A percentile compares a stretch with the other conserved stretches of the same genome.
phyloP scores from a whole-genome alignment of 2,329 filamentous ascomycete genomes.

The Anthostomella pinea region DNA sequence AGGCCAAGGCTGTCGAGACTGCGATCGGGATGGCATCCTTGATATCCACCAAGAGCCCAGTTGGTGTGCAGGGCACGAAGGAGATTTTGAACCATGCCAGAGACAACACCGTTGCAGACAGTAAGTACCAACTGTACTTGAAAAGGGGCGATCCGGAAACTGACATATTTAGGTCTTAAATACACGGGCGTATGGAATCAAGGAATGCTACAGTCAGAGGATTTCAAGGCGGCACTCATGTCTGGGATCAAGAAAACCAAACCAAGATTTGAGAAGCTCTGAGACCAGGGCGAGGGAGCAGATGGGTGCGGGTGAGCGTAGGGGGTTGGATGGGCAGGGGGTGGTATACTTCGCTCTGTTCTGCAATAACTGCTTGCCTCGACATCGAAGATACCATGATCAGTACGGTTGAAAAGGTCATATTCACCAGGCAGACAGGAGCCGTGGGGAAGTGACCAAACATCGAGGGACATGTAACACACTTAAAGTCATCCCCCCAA shows the following conservation, averaged over 20 bases:
- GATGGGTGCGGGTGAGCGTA: neutral
- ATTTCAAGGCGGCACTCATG: slow-evolving; percentile 71
- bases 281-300: neutral
- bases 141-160: slow-evolving; percentile 13
- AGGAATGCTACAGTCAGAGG: slow-evolving; percentile 74
- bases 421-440: no score
- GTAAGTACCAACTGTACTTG: no score
- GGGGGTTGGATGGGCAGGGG: no score
- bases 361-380: no score
- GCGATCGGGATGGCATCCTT: slow-evolving; percentile 35
- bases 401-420: no score
- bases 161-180: slow-evolving; percentile 54
- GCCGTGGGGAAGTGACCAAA: no score
- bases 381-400: no score
- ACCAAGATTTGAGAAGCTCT: slow-evolving; percentile 84
- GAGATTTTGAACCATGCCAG: slow-evolving; percentile 47
- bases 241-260: slow-evolving; percentile 76
- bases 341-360: no score
- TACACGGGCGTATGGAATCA: slow-evolving; percentile 90
- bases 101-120: slow-evolving; percentile 75
- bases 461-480: no score
- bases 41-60: slow-evolving; percentile 79
- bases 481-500: no score
- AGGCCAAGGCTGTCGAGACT: slow-evolving; percentile 27
- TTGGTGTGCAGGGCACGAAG: slow-evolving; percentile 42